phyloP scores from a whole-genome alignment of 129 eudicot species.

The Erigeron canadensis region DNA sequence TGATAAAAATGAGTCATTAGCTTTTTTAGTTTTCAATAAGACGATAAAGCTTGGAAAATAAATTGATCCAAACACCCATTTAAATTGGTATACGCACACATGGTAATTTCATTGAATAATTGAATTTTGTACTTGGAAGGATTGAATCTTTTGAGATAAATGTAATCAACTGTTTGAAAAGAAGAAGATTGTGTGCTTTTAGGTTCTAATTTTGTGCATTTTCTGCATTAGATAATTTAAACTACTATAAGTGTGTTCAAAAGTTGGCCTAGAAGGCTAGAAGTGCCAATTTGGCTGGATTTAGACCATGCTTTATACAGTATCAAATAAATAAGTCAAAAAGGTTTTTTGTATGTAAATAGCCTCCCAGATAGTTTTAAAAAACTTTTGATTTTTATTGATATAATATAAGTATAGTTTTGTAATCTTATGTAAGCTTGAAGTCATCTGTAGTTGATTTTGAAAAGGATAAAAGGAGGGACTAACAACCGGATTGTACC shows the following conservation, averaged over 20 bases:
- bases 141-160: slow-evolving; percentile 9
- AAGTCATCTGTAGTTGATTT: no score
- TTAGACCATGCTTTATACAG: not conserved
- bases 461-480: no score
- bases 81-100: not conserved
- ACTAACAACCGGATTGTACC: no score
- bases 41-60: no score
- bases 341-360: no score
- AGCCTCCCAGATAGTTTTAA: no score
- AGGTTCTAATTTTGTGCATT: slow-evolving; percentile 8
- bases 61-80: not conserved
- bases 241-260: not conserved
- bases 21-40: no score
- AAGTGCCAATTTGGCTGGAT: not conserved
- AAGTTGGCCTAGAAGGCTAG: not conserved
- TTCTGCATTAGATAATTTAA: slow-evolving; percentile 4
- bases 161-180: no score
- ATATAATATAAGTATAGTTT: no score
- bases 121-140: slow-evolving; percentile 4
- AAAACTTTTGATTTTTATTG: no score
- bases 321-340: not conserved
- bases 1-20: no score
- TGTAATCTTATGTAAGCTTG: no score
- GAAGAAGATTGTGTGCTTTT: not conserved
- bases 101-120: not conserved